Percentiles rank a stretch among this genome's conserved stretches.
phyloP scores from a whole-genome alignment of 2,329 filamentous ascomycete genomes.

The Alternaria sp. region DNA sequence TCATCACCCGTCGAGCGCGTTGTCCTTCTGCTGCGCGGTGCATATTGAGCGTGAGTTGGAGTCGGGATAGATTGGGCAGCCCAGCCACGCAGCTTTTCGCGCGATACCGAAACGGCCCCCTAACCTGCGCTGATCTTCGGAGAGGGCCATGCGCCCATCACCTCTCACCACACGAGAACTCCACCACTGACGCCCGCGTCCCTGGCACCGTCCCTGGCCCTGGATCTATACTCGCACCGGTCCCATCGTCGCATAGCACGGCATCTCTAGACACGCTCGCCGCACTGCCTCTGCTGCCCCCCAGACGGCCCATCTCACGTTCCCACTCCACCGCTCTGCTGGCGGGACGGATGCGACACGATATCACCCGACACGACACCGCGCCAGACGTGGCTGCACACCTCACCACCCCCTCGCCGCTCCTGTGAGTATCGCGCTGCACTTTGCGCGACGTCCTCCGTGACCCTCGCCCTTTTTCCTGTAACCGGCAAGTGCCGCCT shows the following conservation, averaged over 20 bases:
- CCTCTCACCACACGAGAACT: constrained; percentile 32
- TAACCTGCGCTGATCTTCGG: constrained; percentile 28
- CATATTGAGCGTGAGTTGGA: constrained; percentile 1
- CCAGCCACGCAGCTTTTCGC: constrained; percentile 31
- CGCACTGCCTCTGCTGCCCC: constrained; percentile 34
- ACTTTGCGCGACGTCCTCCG: constrained; percentile 20
- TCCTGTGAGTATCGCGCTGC: constrained; percentile 31
- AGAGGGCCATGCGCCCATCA: constrained; percentile 31
- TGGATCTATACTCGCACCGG: constrained; percentile 31
- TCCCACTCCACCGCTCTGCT: constrained; percentile 30
- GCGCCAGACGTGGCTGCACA: constrained; percentile 31
- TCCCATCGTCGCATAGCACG: constrained; percentile 35
- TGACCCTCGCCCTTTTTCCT: constrained; percentile 25
- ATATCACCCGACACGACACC: constrained; percentile 30
- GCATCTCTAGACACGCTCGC: constrained; percentile 25
- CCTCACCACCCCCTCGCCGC: constrained; percentile 16
- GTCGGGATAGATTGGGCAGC: constrained; percentile 21
- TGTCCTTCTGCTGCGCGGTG: not conserved
- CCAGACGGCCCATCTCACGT: constrained; percentile 15
- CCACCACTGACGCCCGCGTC: constrained; percentile 33
- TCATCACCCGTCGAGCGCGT: not conserved
- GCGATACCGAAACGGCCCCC: constrained; percentile 30
- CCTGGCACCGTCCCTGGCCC: constrained; percentile 33
- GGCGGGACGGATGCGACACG: constrained; percentile 46
- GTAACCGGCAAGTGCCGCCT: constrained; percentile 34